Conservation (phyloP, 345 rosid species). For the Carallia brachiata region DNA sequence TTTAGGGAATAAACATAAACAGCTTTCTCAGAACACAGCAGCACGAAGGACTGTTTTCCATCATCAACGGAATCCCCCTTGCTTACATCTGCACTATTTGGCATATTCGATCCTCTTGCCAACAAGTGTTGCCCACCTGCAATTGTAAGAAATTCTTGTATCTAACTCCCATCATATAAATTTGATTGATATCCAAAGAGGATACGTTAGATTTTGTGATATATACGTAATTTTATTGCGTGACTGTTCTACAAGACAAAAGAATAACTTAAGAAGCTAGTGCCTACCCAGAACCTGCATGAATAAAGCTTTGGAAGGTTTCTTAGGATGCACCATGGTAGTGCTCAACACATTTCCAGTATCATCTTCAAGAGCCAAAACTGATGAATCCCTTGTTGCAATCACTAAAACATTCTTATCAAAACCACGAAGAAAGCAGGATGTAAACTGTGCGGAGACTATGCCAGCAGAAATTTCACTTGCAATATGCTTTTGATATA, state of each 20-base stretch:
- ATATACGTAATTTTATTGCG: not conserved
- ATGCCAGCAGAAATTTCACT: slow-evolving; percentile 67
- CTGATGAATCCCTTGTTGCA: slow-evolving; percentile 80
- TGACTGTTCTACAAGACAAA: not conserved
- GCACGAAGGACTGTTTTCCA: slow-evolving; percentile 49
- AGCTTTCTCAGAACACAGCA: slow-evolving; percentile 85
- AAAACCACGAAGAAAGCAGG: slow-evolving; percentile 65
- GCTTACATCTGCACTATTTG: slow-evolving; percentile 28
- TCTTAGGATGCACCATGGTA: slow-evolving; percentile 66
- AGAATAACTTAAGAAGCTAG: slow-evolving; percentile 3
- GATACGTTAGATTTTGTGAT: not conserved
- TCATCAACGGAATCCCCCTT: slow-evolving; percentile 41
- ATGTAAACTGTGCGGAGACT: slow-evolving; percentile 61
- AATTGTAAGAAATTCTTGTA: slow-evolving; percentile 10
- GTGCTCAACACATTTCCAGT: slow-evolving; percentile 64
- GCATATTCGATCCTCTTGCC: slow-evolving; percentile 30
- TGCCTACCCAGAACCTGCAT: slow-evolving; percentile 70
- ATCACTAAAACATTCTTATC: slow-evolving; percentile 75
- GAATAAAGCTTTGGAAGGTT: slow-evolving; percentile 72
- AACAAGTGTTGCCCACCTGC: slow-evolving; percentile 51
- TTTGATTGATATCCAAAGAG: not conserved
- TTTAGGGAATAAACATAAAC: slow-evolving; percentile 66
- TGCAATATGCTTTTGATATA: slow-evolving; percentile 58
- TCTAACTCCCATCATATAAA: not conserved
- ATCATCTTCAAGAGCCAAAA: slow-evolving; percentile 66